Conservation (phyloP, 2,329 filamentous ascomycete genomes). For the Sporothrix phasma region DNA sequence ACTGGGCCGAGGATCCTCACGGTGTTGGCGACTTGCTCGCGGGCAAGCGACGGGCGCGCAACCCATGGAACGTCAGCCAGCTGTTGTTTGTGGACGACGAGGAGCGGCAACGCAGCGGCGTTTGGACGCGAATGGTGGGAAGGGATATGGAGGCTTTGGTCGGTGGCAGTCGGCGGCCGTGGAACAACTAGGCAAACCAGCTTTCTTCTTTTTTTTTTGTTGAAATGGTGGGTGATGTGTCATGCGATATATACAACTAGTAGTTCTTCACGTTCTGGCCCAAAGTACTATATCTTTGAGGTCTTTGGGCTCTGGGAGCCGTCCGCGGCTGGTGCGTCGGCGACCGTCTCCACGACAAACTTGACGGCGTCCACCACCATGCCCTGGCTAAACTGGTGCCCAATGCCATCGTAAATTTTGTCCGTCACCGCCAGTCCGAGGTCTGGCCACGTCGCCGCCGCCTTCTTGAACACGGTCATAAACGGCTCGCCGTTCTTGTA, state of each 20-base stretch:
- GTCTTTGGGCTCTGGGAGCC: neutral
- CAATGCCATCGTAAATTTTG: slow-evolving; percentile 55
- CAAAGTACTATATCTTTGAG: slow-evolving; percentile 24
- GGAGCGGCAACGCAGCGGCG: slow-evolving; percentile 28
- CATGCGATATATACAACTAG: too few species aligned
- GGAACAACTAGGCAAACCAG: slow-evolving; percentile 22
- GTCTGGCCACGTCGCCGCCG: slow-evolving; percentile 41
- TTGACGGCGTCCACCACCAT: slow-evolving; percentile 59
- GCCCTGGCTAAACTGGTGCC: slow-evolving; percentile 55
- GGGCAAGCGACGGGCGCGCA: slow-evolving; percentile 39
- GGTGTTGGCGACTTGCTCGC: slow-evolving; percentile 36
- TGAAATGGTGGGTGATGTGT: too few species aligned
- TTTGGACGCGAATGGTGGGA: slow-evolving; percentile 27
- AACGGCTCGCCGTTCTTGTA: slow-evolving; percentile 53
- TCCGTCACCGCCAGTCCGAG: slow-evolving; percentile 50
- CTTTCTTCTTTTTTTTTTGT: neutral
- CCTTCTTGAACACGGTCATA: slow-evolving; percentile 49
- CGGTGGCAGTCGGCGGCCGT: slow-evolving; percentile 31
- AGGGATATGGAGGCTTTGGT: slow-evolving; percentile 31
- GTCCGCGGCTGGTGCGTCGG: slow-evolving; percentile 15
- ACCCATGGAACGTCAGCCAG: slow-evolving; percentile 39
- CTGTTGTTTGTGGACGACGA: slow-evolving; percentile 32
- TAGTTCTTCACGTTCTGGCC: neutral
- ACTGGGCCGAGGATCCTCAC: slow-evolving; percentile 45
- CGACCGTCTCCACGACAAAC: slow-evolving; percentile 48